These are phyloP conservation scores for Colletotrichum sp. DNA, from an alignment of 2,329 filamentous ascomycete genomes.

Conservation along the genomic window DNA sequence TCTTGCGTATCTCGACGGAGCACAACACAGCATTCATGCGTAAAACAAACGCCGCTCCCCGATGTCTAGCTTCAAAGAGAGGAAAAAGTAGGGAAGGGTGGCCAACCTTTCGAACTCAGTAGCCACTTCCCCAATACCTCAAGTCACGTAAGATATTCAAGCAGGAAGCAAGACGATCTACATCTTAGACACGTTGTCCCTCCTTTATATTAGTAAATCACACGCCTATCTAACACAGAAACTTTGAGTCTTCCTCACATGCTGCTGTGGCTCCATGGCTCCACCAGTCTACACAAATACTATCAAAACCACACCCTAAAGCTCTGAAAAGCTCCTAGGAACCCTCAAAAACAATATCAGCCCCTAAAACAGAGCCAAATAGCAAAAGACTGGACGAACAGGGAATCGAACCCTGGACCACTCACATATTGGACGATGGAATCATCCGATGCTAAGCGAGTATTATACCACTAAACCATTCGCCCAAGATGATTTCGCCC, in stretches of 20 bases:
- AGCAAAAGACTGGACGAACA: conserved; percentile 13
- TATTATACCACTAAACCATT: conserved; percentile 23
- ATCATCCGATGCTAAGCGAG: conserved; percentile 21
- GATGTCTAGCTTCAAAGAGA: not conserved
- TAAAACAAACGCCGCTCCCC: not conserved
- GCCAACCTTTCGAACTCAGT: not conserved
- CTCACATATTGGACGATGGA: too few relatives aligned
- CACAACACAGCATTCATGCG: not conserved
- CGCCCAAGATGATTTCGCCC: conserved; percentile 17
- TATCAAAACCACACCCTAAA: not conserved
- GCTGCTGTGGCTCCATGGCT: not conserved
- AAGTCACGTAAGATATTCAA: not conserved
- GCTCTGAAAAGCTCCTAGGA: not conserved
- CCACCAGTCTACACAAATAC: fast-evolving
- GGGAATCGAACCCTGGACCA: conserved; percentile 23
- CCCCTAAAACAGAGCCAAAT: not conserved
- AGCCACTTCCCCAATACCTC: not conserved
- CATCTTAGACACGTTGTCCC: not conserved
- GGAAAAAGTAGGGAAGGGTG: too few relatives aligned
- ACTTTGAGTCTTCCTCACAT: not conserved
- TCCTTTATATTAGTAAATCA: fast-evolving
- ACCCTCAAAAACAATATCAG: not conserved
- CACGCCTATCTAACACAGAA: not conserved
- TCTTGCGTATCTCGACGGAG: not conserved
- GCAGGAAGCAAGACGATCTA: not conserved